Evolutionary conservation across 148 eudicot genomes (phyloP).

Genomic region (Limonium bicolor): DNA sequence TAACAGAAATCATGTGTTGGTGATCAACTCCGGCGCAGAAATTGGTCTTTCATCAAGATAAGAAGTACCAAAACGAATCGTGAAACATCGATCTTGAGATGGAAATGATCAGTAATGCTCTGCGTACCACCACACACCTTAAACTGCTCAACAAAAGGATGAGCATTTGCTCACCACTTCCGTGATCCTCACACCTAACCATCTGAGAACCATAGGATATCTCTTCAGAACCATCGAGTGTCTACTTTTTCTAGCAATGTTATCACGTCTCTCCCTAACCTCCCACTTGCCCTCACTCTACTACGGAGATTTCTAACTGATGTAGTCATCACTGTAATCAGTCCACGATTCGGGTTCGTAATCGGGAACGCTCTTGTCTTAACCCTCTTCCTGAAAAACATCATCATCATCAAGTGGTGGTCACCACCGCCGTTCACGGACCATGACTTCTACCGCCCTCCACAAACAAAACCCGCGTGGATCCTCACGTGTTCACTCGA

Average conservation of each 20-base stretch:
- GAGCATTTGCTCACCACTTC: too few species aligned
- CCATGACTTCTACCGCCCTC: neutral
- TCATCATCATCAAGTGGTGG: slow-evolving; percentile 5
- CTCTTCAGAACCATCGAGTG: slow-evolving; percentile 54
- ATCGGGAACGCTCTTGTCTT: slow-evolving; percentile 58
- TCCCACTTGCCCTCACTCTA: slow-evolving; percentile 22
- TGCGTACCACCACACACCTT: too few species aligned
- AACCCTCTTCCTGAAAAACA: slow-evolving; percentile 38
- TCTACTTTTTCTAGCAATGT: slow-evolving; percentile 27
- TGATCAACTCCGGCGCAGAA: too few species aligned
- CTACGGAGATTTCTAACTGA: slow-evolving; percentile 28
- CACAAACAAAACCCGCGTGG: neutral
- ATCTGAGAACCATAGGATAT: slow-evolving; percentile 27
- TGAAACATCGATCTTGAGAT: too few species aligned
- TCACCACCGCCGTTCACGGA: too few species aligned
- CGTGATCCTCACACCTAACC: slow-evolving; percentile 7
- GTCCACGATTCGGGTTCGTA: slow-evolving; percentile 59
- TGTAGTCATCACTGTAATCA: slow-evolving; percentile 17
- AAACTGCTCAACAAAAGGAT: too few species aligned
- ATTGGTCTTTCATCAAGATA: too few species aligned
- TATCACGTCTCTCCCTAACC: slow-evolving; percentile 30
- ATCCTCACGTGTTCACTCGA: neutral
- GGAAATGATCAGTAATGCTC: too few species aligned
- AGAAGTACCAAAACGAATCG: too few species aligned
- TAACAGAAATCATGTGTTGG: too few species aligned